phyloP scores from a whole-genome alignment of 441 rosid genomes.

The Erodium trifolium region DNA sequence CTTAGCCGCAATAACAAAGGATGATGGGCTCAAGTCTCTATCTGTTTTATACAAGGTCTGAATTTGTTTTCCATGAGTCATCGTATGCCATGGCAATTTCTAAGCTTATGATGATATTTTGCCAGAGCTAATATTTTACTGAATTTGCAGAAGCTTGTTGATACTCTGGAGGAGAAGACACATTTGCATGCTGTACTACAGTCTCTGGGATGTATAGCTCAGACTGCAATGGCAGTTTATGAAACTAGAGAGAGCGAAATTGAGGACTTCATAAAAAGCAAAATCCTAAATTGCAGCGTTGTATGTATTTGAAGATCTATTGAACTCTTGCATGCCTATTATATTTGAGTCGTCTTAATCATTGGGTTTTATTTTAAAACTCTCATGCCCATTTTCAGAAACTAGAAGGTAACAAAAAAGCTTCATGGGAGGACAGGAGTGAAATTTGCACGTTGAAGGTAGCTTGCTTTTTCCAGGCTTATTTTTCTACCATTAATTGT shows the following conservation, averaged over 20 bases:
- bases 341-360: constrained; percentile 11
- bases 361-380: constrained; percentile 15
- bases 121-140: constrained; percentile 25
- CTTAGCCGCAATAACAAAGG: constrained; percentile 96
- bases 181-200: constrained; percentile 92
- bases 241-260: constrained; percentile 95
- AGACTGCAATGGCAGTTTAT: constrained; percentile 95
- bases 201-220: constrained; percentile 95
- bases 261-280: constrained; percentile 65
- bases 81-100: neutral
- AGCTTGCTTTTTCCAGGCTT: constrained; percentile 22
- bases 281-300: constrained; percentile 53
- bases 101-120: constrained; percentile 7
- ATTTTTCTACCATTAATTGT: constrained; percentile 5
- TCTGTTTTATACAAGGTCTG: constrained; percentile 91
- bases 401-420: constrained; percentile 36
- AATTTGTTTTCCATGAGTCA: constrained; percentile 13
- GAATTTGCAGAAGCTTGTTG: constrained; percentile 78
- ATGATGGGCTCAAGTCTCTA: constrained; percentile 94
- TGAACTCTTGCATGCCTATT: constrained; percentile 22
- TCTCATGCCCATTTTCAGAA: constrained; percentile 47
- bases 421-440: constrained; percentile 77
- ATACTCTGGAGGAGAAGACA: constrained; percentile 81
- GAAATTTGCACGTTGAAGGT: constrained; percentile 92
- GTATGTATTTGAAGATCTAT: constrained; percentile 40